Conservation (phyloP, 2,329 filamentous ascomycete species). For the Stachybotrys chartarum region DNA sequence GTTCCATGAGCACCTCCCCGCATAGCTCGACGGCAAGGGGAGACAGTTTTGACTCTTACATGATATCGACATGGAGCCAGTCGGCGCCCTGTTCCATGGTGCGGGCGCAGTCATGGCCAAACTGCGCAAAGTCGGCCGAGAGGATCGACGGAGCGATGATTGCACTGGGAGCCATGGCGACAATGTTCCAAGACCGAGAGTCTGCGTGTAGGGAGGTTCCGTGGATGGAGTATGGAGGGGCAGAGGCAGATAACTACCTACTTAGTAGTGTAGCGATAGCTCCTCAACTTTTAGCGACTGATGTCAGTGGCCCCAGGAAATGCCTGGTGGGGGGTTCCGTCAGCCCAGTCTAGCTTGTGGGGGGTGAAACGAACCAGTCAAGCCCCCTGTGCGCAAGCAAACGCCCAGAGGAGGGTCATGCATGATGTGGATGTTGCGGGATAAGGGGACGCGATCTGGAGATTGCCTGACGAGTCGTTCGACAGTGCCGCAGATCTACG, state of each 20-base stretch:
- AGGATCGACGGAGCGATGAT: slow-evolving; percentile 99
- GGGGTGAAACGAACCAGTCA: too few relatives aligned
- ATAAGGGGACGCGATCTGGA: too few relatives aligned
- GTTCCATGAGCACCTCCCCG: slow-evolving; percentile 3
- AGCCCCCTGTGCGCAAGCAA: too few relatives aligned
- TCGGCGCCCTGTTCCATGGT: slow-evolving; percentile 85
- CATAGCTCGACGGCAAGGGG: slow-evolving; percentile 1
- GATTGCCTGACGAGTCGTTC: too few relatives aligned
- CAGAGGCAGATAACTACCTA: not conserved
- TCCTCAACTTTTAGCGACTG: not conserved
- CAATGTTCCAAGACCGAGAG: not conserved
- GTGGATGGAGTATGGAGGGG: not conserved
- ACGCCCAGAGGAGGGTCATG: too few relatives aligned
- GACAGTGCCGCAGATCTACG: too few relatives aligned
- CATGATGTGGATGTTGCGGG: too few relatives aligned
- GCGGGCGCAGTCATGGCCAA: slow-evolving; percentile 77
- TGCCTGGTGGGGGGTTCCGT: too few relatives aligned
- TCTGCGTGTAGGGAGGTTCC: not conserved
- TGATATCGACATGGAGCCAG: slow-evolving; percentile 94
- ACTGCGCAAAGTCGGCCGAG: slow-evolving; percentile 86
- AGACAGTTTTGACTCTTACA: slow-evolving; percentile 32
- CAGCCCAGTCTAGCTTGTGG: too few relatives aligned
- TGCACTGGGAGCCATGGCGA: slow-evolving; percentile 73
- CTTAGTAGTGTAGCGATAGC: too few relatives aligned
- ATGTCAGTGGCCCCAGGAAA: not conserved